These are phyloP conservation scores for Quercus glauca DNA, from an alignment of 306 rosid genomes.

Conservation along the genomic window DNA sequence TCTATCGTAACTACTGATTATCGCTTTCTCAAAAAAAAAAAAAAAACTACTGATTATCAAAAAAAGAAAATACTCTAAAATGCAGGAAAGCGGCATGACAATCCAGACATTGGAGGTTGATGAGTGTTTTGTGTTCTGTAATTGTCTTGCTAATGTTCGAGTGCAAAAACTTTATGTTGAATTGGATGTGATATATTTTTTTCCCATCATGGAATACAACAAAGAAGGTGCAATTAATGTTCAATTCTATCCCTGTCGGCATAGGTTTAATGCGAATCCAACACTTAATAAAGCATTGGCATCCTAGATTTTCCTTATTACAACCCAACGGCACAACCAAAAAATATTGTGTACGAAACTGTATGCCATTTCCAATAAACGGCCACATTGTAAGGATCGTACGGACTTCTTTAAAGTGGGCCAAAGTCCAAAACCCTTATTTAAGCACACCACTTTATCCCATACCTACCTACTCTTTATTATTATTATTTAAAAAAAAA, in stretches of 20 bases:
- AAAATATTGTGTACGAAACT: not conserved
- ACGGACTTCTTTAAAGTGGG: not conserved
- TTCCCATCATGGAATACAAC: not conserved
- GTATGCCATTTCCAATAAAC: not conserved
- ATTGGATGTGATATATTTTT: not conserved
- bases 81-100: too few species aligned
- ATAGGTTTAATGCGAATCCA: too few species aligned
- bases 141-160: too few species aligned
- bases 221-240: too few species aligned
- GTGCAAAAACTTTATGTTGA: not conserved
- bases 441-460: not conserved
- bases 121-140: too few species aligned
- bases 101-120: too few species aligned
- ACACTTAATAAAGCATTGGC: too few species aligned
- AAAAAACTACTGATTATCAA: too few species aligned
- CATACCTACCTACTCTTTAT: not conserved
- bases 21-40: too few species aligned
- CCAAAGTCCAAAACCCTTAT: not conserved
- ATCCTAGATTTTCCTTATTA: not conserved
- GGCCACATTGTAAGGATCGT: not conserved
- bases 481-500: not conserved
- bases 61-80: too few species aligned
- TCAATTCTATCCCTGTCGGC: too few species aligned
- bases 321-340: not conserved
- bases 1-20: too few species aligned